A percentile compares a stretch with the other conserved stretches of the same genome.
Evolutionary conservation across 352 stramenopile genomes (phyloP).

Genomic region (Phytophthora boehmeriae): DNA sequence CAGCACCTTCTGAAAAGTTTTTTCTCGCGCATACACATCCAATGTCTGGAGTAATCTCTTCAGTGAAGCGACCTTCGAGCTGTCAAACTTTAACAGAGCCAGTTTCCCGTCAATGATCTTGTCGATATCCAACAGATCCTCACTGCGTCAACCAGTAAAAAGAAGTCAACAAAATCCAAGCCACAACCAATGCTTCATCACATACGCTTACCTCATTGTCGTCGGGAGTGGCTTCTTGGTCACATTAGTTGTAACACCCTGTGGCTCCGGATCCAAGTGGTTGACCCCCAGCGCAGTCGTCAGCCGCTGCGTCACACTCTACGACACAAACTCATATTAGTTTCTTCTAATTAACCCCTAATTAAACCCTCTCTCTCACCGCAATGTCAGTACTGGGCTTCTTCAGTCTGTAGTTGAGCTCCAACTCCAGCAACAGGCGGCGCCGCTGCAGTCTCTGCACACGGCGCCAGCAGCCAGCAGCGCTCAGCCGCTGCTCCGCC

Average conservation of each 20-base stretch:
- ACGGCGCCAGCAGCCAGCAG: conserved; percentile 28
- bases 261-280: conserved; percentile 30
- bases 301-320: conserved; percentile 29
- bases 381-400: conserved; percentile 24
- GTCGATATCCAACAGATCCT: conserved; percentile 26
- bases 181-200: neutral
- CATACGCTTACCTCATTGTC: conserved; percentile 9
- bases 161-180: neutral
- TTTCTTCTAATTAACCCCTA: neutral
- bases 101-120: conserved; percentile 27
- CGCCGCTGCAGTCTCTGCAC: conserved; percentile 39
- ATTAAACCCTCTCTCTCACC: conserved; percentile 9
- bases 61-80: neutral
- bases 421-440: conserved; percentile 44
- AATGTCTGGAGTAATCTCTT: conserved; percentile 18
- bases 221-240: conserved; percentile 34
- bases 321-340: conserved; percentile 15
- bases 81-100: conserved; percentile 11
- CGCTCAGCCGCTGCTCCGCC: conserved; percentile 29
- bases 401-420: conserved; percentile 40
- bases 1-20: conserved; percentile 27
- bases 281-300: conserved; percentile 25
- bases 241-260: conserved; percentile 13
- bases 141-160: conserved; percentile 4
- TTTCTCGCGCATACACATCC: conserved; percentile 32